These are phyloP conservation scores for Ogataea pini DNA, from an alignment of 805 yeast species.

Conservation along the genomic window DNA sequence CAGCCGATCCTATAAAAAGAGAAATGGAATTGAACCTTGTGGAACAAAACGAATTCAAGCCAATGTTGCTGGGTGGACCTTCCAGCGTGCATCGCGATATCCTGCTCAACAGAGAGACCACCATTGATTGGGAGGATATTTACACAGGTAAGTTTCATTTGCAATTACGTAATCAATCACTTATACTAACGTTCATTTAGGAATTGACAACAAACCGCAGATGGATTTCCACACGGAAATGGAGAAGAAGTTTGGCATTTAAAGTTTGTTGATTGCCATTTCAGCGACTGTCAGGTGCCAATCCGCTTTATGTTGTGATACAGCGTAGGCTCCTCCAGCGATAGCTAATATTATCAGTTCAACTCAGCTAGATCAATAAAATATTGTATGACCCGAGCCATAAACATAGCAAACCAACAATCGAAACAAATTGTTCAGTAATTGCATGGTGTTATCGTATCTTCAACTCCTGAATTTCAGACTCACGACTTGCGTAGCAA, in stretches of 20 bases:
- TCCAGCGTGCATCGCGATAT: conserved; percentile 60
- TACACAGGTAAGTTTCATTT: conserved; percentile 49
- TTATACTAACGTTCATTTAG: conserved; percentile 25
- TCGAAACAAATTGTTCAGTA: too few relatives aligned
- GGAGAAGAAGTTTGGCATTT: conserved; percentile 62
- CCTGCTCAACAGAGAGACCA: conserved; percentile 70
- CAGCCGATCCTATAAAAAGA: conserved; percentile 91
- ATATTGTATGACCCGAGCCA: too few relatives aligned
- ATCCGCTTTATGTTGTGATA: too few relatives aligned
- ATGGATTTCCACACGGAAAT: conserved; percentile 71
- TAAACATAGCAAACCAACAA: neutral
- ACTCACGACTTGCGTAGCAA: too few relatives aligned
- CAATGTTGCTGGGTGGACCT: conserved; percentile 59
- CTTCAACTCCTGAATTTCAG: too few relatives aligned
- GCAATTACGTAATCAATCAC: neutral
- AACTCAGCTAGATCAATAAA: neutral
- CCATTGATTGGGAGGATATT: conserved; percentile 92
- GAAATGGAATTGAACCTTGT: conserved; percentile 85
- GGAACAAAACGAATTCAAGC: conserved; percentile 67
- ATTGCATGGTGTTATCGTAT: too few relatives aligned
- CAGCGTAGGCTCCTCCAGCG: too few relatives aligned
- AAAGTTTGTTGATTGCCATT: neutral
- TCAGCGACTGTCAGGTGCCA: too few relatives aligned
- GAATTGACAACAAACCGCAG: conserved; percentile 41
- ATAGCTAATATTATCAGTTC: too few relatives aligned